Percentiles rank a stretch among this genome's conserved stretches.
These are phyloP conservation scores for Tricholoma terreum DNA, from an alignment of 768 basidiomycete genomes.

Conservation along the genomic window DNA sequence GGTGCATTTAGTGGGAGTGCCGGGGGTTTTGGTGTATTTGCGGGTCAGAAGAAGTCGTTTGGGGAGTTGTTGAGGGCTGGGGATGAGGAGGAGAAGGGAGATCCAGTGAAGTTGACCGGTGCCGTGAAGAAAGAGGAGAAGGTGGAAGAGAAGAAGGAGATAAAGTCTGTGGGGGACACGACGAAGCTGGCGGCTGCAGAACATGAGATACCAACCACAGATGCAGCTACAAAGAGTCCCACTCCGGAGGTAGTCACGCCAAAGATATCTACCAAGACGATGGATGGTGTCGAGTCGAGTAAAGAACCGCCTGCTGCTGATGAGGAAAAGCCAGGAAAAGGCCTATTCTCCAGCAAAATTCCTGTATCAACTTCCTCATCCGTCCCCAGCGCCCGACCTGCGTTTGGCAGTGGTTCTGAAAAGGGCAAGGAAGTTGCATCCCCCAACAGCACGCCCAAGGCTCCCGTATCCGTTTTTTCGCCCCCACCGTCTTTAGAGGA, in stretches of 20 bases:
- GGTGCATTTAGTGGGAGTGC: conserved; percentile 45
- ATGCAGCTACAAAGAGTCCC: background rate
- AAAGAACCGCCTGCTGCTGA: background rate
- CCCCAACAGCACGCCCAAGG: background rate
- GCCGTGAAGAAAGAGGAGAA: background rate
- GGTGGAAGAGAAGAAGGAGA: background rate
- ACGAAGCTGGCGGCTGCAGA: background rate
- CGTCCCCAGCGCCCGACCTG: background rate
- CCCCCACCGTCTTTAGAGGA: background rate
- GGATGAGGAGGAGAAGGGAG: conserved; percentile 21
- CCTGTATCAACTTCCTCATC: background rate
- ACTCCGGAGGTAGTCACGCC: background rate
- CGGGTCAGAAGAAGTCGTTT: conserved; percentile 51
- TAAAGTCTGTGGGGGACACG: background rate
- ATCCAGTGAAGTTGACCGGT: conserved; percentile 14
- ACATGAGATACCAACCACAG: background rate
- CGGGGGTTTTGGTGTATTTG: conserved; percentile 40
- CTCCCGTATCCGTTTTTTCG: background rate
- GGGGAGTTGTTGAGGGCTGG: conserved; percentile 53
- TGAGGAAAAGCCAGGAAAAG: background rate
- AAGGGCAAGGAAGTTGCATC: background rate
- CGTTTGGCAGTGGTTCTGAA: conserved; percentile 10
- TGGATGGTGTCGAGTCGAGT: background rate
- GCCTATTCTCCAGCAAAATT: background rate
- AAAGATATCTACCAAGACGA: background rate